Evolutionary conservation across 805 yeast species (phyloP).

Genomic region (Candida pseudoglaebosa): DNA sequence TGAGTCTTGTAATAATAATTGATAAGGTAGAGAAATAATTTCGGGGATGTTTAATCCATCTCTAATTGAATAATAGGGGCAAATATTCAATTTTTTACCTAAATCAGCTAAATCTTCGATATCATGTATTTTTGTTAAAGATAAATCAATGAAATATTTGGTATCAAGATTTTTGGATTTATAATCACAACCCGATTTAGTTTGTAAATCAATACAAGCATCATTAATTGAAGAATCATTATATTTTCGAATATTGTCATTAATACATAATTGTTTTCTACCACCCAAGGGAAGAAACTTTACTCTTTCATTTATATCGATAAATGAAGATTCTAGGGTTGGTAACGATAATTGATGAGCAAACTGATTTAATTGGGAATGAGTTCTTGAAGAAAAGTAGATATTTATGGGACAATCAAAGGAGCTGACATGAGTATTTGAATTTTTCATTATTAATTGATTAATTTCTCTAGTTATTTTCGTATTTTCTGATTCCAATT

Average conservation of each 20-base stretch:
- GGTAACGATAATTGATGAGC: constrained; percentile 66
- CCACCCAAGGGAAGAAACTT: constrained; percentile 78
- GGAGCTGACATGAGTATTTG: constrained; percentile 17
- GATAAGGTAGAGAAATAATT: constrained; percentile 82
- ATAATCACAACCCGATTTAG: constrained; percentile 24
- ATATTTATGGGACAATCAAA: constrained; percentile 41
- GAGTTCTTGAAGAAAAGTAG: constrained; percentile 80
- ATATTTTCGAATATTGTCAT: constrained; percentile 52
- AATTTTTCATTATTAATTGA: constrained; percentile 41
- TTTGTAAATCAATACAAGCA: constrained; percentile 70
- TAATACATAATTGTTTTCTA: constrained; percentile 78
- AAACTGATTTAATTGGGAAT: constrained; percentile 82
- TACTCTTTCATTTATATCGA: constrained; percentile 44
- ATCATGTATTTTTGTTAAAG: constrained; percentile 57
- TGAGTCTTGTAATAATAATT: constrained; percentile 58
- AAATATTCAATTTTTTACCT: constrained; percentile 55
- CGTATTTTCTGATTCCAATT: constrained; percentile 21
- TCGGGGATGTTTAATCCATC: constrained; percentile 58
- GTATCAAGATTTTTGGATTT: constrained; percentile 23
- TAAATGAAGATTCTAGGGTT: constrained; percentile 58
- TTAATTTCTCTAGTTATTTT: constrained; percentile 46
- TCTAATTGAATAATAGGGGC: constrained; percentile 82
- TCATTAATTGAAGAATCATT: constrained; percentile 65
- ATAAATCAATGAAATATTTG: constrained; percentile 52
- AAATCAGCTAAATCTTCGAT: constrained; percentile 71